phyloP scores from a whole-genome alignment of 2,329 filamentous ascomycete species.

The Sporothrix euskadiensis region DNA sequence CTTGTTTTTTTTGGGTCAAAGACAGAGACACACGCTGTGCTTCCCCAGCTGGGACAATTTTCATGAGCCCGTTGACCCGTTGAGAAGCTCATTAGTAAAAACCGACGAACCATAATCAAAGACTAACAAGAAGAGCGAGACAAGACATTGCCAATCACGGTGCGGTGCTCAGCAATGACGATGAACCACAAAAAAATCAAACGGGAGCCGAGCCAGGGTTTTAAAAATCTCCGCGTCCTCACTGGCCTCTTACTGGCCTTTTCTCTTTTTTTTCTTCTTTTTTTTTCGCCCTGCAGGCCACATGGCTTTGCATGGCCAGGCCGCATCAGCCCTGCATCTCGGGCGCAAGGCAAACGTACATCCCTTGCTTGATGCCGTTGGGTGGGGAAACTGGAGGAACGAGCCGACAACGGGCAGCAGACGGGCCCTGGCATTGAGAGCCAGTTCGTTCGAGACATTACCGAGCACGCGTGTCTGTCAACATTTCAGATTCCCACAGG shows the following conservation, averaged over 20 bases:
- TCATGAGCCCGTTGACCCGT: background rate
- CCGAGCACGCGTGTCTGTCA: background rate
- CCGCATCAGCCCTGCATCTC: background rate
- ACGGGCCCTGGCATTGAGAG: background rate
- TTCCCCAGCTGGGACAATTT: background rate
- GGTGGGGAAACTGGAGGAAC: background rate
- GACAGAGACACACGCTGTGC: background rate
- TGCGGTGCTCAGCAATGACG: background rate
- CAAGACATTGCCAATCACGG: background rate
- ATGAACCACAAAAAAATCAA: background rate
- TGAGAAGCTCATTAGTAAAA: background rate
- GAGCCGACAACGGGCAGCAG: background rate
- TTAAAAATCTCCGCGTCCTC: background rate
- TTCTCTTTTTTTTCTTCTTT: too few species aligned
- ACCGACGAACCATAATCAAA: background rate
- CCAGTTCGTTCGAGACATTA: background rate
- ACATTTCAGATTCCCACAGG: background rate
- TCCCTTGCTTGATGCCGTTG: conserved; percentile 9
- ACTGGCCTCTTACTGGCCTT: background rate
- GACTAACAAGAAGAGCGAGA: background rate
- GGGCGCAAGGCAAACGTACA: background rate
- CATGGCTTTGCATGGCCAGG: background rate
- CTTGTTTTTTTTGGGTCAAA: background rate
- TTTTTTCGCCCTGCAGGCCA: background rate
- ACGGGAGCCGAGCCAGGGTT: background rate